Evolutionary conservation across 73 alveolate genomes (phyloP), one percentile per base, ranked within the genome.

Genomic region (Urostyla sp.): DNA sequence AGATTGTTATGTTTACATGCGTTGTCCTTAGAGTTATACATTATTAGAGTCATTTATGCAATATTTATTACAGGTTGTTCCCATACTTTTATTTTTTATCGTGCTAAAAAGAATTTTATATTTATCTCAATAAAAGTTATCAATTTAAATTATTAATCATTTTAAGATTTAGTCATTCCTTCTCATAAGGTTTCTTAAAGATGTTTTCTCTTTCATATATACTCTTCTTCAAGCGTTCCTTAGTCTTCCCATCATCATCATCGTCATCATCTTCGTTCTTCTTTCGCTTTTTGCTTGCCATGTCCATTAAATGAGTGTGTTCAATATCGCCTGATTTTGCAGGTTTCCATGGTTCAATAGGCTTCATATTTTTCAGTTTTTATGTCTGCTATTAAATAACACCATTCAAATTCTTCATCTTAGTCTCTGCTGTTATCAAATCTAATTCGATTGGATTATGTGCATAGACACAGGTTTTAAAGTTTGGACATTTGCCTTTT

Each of bases 311-410:
- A 48, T 79, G 66, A 3, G 90, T 53, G 54, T 43, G 56, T 31
- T 53, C 67, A 26, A 54, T 20, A 8, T 56, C 80, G 3, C 85
- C 91, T 5, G 85, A 50, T 38, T 67, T 81, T 15, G 84, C 90
- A 24, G 91, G 91, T 40, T 66, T 67, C 91, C 91, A 81, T 7
- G 91, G 85, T 37, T 81, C 91, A 31, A 53, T 18, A n/a, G 91
- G 84, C 76, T 81, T 81, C 85, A 67, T 67, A 54, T 81, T 59
- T 21, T 67, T 50, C 15, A 81, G 85, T 51, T 81, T 81, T 38
- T 15, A 7, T 0, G 73, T 67, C 26, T 69, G 53, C 4, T 51
- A 44, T 38, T 40, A 16, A 4, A 59, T 59, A 0, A 81, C 83
- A 37, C 91, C 89, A 24, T 73, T 49, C 32, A 88, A 84, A 74